These are phyloP conservation scores for Beauveria australis DNA, from an alignment of 2,329 filamentous ascomycete species.

Conservation along the genomic window DNA sequence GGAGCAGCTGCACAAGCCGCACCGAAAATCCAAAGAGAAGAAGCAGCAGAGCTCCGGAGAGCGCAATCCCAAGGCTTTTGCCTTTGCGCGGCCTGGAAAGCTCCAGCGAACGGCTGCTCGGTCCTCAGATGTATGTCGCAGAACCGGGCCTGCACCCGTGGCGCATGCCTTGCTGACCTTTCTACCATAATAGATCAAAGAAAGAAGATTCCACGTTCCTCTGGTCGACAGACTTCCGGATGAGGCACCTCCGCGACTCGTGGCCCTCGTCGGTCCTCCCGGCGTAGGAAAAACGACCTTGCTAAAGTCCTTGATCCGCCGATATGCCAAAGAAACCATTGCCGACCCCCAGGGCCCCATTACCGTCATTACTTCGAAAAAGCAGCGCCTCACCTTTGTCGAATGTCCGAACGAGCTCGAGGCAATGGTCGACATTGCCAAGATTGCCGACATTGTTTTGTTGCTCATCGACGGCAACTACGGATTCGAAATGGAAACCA, in stretches of 20 bases:
- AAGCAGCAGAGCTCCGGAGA: conserved; percentile 53
- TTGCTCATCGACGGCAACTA: conserved; percentile 99
- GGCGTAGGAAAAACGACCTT: conserved; percentile 94
- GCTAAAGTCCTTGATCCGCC: conserved; percentile 84
- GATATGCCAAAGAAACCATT: conserved; percentile 93
- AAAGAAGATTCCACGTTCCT: conserved; percentile 92
- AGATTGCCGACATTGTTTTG: conserved; percentile 93
- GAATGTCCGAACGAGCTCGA: conserved; percentile 97
- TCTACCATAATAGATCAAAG: conserved; percentile 59
- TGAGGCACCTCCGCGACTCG: conserved; percentile 86
- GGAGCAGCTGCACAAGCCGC: conserved; percentile 84
- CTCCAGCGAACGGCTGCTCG: conserved; percentile 66
- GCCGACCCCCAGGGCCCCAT: conserved; percentile 84
- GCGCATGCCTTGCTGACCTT: conserved; percentile 18
- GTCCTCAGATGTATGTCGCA: conserved; percentile 54
- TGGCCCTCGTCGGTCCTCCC: conserved; percentile 88
- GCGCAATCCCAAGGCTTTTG: conserved; percentile 83
- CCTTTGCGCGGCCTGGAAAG: conserved; percentile 72
- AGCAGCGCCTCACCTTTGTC: conserved; percentile 86
- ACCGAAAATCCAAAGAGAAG: conserved; percentile 83
- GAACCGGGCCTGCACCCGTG: neutral
- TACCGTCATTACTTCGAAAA: conserved; percentile 94
- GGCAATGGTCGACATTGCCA: conserved; percentile 93
- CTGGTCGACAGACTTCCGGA: conserved; percentile 93
- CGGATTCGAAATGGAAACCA: conserved; percentile 99